phyloP scores from a whole-genome alignment of 352 stramenopile genomes.

The Phytophthora tubulina region DNA sequence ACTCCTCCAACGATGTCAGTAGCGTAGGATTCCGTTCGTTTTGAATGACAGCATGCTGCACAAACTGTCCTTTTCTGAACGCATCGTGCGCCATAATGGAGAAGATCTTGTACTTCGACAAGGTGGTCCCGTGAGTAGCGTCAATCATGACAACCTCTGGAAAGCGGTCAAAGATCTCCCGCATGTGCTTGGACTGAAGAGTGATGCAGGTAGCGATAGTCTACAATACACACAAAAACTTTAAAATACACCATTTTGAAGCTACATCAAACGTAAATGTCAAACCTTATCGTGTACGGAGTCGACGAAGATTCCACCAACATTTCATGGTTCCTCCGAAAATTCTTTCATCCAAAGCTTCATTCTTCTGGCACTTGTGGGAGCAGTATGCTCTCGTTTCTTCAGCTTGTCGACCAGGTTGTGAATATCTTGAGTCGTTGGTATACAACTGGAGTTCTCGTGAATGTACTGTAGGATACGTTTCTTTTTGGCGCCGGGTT shows the following conservation, averaged over 20 bases:
- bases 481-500: constrained; percentile 20
- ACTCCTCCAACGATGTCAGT: constrained; percentile 21
- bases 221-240: background rate
- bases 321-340: constrained; percentile 5
- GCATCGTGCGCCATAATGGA: constrained; percentile 13
- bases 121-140: background rate
- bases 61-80: constrained; percentile 29
- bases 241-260: background rate
- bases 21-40: constrained; percentile 1
- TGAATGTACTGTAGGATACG: constrained; percentile 6
- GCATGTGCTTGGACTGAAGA: background rate
- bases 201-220: constrained; percentile 6
- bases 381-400: background rate
- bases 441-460: background rate
- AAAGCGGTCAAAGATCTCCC: background rate
- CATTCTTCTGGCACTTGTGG: background rate
- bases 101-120: background rate
- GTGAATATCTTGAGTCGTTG: background rate
- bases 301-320: constrained; percentile 20
- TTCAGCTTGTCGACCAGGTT: constrained; percentile 4
- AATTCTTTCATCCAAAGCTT: constrained; percentile 18
- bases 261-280: background rate
- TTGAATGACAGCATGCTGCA: constrained; percentile 32
- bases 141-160: constrained; percentile 6
- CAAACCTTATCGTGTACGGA: constrained; percentile 1